Evolutionary conservation across 228 moss, liverwort and hornwort species (phyloP).

Genomic region (Sphagnum fallax): DNA sequence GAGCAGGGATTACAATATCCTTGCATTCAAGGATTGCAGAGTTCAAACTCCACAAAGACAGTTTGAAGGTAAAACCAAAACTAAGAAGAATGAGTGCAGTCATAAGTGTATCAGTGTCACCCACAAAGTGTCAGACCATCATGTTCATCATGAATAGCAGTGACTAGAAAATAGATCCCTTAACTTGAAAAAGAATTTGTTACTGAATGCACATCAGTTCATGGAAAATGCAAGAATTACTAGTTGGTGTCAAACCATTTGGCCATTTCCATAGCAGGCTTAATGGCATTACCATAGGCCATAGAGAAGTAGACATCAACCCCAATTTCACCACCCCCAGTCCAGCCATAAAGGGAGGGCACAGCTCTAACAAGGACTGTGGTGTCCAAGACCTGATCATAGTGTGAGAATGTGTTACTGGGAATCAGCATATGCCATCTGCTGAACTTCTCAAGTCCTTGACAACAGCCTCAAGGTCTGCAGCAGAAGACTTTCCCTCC

Average conservation of each 20-base stretch:
- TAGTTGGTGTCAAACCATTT: slow-evolving; percentile 95
- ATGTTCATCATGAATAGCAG: no score
- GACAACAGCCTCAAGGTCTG: slow-evolving; percentile 60
- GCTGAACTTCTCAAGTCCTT: slow-evolving; percentile 60
- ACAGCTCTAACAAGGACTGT: slow-evolving; percentile 69
- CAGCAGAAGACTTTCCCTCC: slow-evolving; percentile 70
- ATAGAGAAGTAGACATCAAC: slow-evolving; percentile 66
- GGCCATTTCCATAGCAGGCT: slow-evolving; percentile 96
- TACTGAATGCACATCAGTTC: not conserved
- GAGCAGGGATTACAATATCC: no score
- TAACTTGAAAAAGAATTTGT: no score
- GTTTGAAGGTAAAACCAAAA: no score
- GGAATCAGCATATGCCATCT: slow-evolving; percentile 69
- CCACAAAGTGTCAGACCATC: no score
- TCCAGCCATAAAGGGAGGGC: slow-evolving; percentile 60
- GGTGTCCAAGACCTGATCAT: slow-evolving; percentile 87
- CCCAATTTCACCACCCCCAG: slow-evolving; percentile 41
- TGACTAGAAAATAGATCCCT: no score
- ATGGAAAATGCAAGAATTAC: slow-evolving; percentile 21
- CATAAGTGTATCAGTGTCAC: no score
- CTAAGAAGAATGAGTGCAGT: no score
- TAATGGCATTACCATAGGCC: slow-evolving; percentile 84
- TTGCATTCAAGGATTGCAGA: no score
- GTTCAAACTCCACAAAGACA: no score
- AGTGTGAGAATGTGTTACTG: slow-evolving; percentile 77